Evolutionary conservation across 192 early-diverging fungal species (phyloP), one percentile per base, ranked within the genome.

Genomic region (Rhizophagus clarus): DNA sequence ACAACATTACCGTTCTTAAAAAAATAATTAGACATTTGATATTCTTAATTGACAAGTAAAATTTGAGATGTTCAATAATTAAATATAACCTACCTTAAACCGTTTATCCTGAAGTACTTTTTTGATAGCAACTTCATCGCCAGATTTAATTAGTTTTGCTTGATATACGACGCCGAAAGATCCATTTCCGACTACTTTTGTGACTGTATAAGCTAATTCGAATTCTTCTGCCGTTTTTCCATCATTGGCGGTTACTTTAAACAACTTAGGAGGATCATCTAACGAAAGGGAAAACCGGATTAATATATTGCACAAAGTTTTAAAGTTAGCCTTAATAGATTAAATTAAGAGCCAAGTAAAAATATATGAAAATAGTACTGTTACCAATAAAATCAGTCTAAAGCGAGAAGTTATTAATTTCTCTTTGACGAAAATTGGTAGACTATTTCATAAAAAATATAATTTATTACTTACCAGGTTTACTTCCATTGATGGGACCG

Each of bases 101-200:
- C 98, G 92, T 85, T 95, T 97, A 84, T 99, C 98, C 89, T 98
- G 98, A 42, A 98, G 85, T 7, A 99, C 98, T 86, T 98, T 98
- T 88, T 99, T 99, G 79, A 99, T 97, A 69, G 98, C 98, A n/a
- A 91, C 93, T 40, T 91, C 88, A 83, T 98, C 95, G 64, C 90
- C 88, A 70, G 88, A 90, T 77, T 92, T 88, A 37, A 95, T 85
- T 31, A 98, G 83, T 85, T 95, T 95, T 22, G 96, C 98, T 85
- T 97, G 96, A 84, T 93, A 97, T 29, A 99, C 98, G 12, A 99
- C 97, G 60, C 98, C 98, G 86, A 99, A 99, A 17, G 96, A 97
- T 14, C 98, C 98, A 81, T 97, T 98, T 77, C 98, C 98, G 62
- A 98, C 92, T 34, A 98, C 93, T 84, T 96, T 97, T 85, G 92